Evolutionary conservation across 495 filamentous ascomycete species (phyloP).

Genomic region (Trichocladium uniseriatum): DNA sequence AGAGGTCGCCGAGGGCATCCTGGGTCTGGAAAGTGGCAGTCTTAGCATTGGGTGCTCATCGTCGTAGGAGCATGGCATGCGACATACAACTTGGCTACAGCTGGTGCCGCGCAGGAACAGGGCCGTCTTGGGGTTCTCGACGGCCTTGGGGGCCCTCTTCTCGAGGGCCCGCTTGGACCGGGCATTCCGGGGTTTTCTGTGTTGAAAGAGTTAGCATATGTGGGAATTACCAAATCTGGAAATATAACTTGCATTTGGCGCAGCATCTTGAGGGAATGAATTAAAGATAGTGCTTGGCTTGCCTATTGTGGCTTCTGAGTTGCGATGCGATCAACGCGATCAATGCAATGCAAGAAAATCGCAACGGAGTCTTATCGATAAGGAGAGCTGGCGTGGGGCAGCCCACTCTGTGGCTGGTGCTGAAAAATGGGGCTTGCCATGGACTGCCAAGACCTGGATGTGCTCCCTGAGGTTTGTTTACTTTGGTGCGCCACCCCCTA

Average conservation of each 20-base stretch:
- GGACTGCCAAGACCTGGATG: too few species aligned
- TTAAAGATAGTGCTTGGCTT: not conserved
- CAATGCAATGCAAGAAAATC: slow-evolving; percentile 14
- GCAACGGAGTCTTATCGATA: slow-evolving; percentile 13
- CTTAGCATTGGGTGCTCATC: too few species aligned
- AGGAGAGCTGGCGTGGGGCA: slow-evolving; percentile 9
- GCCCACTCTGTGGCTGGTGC: not conserved
- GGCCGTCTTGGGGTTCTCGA: slow-evolving; percentile 79
- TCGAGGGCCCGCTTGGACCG: slow-evolving; percentile 90
- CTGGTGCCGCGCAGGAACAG: slow-evolving; percentile 79
- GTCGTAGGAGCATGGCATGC: not conserved
- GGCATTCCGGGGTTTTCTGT: slow-evolving; percentile 82
- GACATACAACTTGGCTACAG: slow-evolving; percentile 56
- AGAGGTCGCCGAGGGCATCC: slow-evolving; percentile 70
- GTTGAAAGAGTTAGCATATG: not conserved
- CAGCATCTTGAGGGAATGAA: too few species aligned
- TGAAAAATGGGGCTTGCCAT: too few species aligned
- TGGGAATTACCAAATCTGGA: not conserved
- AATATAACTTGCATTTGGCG: slow-evolving; percentile 25
- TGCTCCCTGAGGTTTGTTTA: too few species aligned
- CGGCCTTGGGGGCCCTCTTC: slow-evolving; percentile 74
- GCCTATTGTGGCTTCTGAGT: not conserved
- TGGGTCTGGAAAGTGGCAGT: slow-evolving; percentile 32
- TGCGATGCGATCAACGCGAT: not conserved
- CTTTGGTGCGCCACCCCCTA: not conserved